A percentile compares a stretch with the other conserved stretches of the same genome.
These are phyloP conservation scores for Tilletia caries DNA, from an alignment of 1,284 basidiomycete genomes.

Conservation along the genomic window DNA sequence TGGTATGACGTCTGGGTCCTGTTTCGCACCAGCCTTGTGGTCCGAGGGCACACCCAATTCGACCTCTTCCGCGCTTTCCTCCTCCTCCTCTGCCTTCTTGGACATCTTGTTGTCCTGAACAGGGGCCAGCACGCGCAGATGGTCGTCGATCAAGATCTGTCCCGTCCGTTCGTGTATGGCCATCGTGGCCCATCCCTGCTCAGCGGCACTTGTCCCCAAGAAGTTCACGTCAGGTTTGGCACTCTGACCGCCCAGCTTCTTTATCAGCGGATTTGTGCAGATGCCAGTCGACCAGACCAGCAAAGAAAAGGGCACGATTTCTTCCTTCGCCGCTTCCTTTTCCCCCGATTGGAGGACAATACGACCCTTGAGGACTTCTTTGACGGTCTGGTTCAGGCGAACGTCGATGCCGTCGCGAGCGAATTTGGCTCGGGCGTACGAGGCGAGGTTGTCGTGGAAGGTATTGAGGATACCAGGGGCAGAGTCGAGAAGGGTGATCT, in stretches of 20 bases:
- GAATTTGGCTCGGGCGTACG: constrained; percentile 48
- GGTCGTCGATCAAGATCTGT: constrained; percentile 57
- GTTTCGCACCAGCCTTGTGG: not conserved
- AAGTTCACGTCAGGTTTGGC: not conserved
- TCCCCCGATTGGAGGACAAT: not conserved
- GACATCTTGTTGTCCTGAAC: not conserved
- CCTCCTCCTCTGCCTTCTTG: not conserved
- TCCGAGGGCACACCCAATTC: constrained; percentile 7
- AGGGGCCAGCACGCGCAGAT: constrained; percentile 21
- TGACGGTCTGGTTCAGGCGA: constrained; percentile 23
- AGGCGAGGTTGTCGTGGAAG: constrained; percentile 41
- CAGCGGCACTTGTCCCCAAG: not conserved
- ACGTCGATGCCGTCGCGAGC: constrained; percentile 26
- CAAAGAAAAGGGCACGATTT: constrained; percentile 23
- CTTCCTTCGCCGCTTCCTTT: constrained; percentile 43
- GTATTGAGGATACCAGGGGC: constrained; percentile 39
- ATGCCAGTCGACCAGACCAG: constrained; percentile 16
- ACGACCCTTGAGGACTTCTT: constrained; percentile 23
- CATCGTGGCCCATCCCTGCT: constrained; percentile 46
- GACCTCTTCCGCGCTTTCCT: not conserved
- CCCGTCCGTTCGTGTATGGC: constrained; percentile 66
- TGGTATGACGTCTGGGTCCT: not conserved
- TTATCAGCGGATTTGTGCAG: constrained; percentile 1
- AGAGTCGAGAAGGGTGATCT: constrained; percentile 37
- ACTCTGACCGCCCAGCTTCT: not conserved